phyloP scores from a whole-genome alignment of 495 filamentous ascomycete species.

The Penicillium steckii region DNA sequence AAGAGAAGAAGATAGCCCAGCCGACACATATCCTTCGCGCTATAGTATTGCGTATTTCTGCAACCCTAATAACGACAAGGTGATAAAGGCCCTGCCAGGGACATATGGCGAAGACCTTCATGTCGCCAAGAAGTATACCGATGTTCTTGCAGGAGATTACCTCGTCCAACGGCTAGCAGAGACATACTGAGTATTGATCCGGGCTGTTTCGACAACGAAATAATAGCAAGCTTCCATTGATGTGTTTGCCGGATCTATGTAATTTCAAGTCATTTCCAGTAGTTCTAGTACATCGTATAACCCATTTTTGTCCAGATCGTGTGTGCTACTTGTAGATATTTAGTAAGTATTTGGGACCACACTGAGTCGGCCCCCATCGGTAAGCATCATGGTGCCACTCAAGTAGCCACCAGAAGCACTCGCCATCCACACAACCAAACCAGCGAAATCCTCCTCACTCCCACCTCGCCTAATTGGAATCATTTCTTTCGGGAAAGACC shows the following conservation, averaged over 20 bases:
- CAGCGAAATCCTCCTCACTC: constrained; percentile 61
- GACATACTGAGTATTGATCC: constrained; percentile 51
- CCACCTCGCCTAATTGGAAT: constrained; percentile 55
- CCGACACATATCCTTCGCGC: constrained; percentile 42
- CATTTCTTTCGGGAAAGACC: constrained; percentile 40
- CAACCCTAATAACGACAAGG: constrained; percentile 77
- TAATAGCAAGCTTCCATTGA: too few species aligned
- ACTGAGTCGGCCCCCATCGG: constrained; percentile 58
- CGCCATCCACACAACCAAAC: constrained; percentile 60
- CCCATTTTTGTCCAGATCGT: neutral
- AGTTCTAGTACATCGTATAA: neutral
- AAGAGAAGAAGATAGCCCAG: constrained; percentile 12
- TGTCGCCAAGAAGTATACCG: constrained; percentile 72
- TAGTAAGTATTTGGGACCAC: constrained; percentile 50
- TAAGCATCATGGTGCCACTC: constrained; percentile 56
- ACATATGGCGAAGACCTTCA: constrained; percentile 65
- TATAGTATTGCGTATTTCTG: constrained; percentile 76
- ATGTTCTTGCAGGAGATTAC: constrained; percentile 79
- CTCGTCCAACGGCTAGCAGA: constrained; percentile 73
- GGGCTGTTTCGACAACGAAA: neutral
- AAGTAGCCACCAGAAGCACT: constrained; percentile 60
- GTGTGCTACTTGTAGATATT: neutral
- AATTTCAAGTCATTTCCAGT: too few species aligned
- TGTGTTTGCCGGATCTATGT: too few species aligned
- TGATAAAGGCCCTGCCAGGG: constrained; percentile 84